Base-by-base conservation (phyloP, 768 basidiomycete species). In the Tylopilus sp. region DNA sequence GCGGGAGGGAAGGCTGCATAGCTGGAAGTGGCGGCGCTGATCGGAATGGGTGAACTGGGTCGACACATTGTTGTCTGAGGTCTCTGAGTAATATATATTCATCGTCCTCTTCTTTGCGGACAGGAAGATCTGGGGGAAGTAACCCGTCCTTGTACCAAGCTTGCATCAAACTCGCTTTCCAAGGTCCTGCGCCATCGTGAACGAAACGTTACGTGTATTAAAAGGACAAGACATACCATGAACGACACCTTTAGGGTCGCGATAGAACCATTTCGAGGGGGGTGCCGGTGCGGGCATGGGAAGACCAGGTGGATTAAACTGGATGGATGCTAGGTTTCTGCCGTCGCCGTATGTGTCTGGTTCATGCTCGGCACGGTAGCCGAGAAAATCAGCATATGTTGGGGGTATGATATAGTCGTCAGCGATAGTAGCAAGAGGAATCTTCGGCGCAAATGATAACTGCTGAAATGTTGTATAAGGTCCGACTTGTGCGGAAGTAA, bases 381-480 rank as follows among this genome's bases (percentile, higher is more conserved):
- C 78, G 54, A 90, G 71, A 70, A 92, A 91, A 37, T 83, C 77
- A 13, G 84, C 80, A 70, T 96, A 96, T 55, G 91, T 91, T 1
- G 92, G 92, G 9, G 92, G 92, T 47, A 96, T 96, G 52, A 92
- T 81, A 69, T 90, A 96, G 37, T 93, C 90, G 63, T 94, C 89
- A 26, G 92, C 88, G 49, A 96, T 89, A 1, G 87, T 81, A 25
- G 88, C 87, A 49, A 94, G 76, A n/a, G 92, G 92, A 61, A 96
- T 91, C 46, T 80, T 85, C 11, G 92, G 92, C 4, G 93, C 82
- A 63, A 92, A 94, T 9, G 77, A 78, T 16, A 96, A 74, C 71
- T 96, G 92, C 64, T 94, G 93, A 73, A 96, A 95, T 8, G 91
- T 94, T 19, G 89, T 91, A 66, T 94, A 96, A 28, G 91, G 83